Percentiles rank a stretch among this genome's conserved stretches.
Evolutionary conservation across 176 grass and related monocot genomes (phyloP).

Genomic region (Hyparrhenia diplandra): DNA sequence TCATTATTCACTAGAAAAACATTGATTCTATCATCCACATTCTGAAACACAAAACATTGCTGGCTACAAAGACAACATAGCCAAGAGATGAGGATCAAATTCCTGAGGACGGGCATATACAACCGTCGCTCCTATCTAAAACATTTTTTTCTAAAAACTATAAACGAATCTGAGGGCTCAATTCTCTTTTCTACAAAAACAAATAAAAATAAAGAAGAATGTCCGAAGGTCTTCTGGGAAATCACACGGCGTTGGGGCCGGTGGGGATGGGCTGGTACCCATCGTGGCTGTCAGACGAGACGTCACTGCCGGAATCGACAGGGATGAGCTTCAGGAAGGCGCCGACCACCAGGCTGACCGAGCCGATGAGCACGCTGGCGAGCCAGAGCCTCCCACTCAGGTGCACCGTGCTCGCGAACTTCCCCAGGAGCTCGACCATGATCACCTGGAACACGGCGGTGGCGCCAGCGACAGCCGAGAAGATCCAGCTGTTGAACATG

Average conservation of each 20-base stretch:
- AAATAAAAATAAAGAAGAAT: not conserved
- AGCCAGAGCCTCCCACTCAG: slow-evolving; percentile 61
- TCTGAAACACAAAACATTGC: not conserved
- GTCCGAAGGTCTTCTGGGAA: not conserved
- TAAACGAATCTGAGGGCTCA: not conserved
- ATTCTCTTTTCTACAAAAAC: not conserved
- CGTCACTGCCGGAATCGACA: slow-evolving; percentile 8
- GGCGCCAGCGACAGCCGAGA: slow-evolving; percentile 50
- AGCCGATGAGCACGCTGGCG: slow-evolving; percentile 58
- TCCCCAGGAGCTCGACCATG: slow-evolving; percentile 70
- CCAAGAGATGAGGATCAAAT: not conserved
- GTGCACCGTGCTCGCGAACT: slow-evolving; percentile 72
- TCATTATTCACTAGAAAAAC: not conserved
- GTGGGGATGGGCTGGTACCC: slow-evolving; percentile 65
- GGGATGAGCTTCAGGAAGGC: slow-evolving; percentile 74
- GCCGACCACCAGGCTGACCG: slow-evolving; percentile 53
- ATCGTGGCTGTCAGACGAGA: not conserved
- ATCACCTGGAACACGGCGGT: slow-evolving; percentile 76
- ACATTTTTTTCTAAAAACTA: not conserved
- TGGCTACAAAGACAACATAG: not conserved
- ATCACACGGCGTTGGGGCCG: slow-evolving; percentile 63
- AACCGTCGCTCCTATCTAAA: not conserved
- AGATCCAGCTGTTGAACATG: slow-evolving; percentile 76
- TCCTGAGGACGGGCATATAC: not conserved
- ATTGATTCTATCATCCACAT: not conserved